Base-by-base conservation (phyloP, 1,139 yeast species). In the Geotrichum fermentans region DNA sequence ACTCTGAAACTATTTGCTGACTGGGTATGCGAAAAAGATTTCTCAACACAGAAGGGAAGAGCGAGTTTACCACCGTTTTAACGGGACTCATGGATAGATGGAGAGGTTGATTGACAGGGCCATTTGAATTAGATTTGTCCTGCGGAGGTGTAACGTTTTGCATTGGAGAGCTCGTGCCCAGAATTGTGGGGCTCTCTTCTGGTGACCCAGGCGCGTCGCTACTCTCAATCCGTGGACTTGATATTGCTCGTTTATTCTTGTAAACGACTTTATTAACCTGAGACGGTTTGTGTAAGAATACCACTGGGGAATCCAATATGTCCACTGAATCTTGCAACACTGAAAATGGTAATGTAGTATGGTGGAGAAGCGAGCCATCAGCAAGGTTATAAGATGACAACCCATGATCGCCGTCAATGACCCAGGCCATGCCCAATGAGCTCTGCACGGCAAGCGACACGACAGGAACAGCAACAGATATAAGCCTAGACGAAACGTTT, bases 301-400 rank as follows among this genome's bases (percentile, higher is more conserved):
- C 50, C 16, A 51, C 49, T 0, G 53, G 51, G 2, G 53, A 51
- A 24, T 47, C 51, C 17, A 47, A 40, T 21, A 50, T 50, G 10
- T 46, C 35, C 11, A 42, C 18, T 3, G 47, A 35, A 13, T 43
- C 47, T 13, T 18, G 43, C 33, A 35, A 11, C 36, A 36, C 46
- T 7, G 30, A 26, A 30, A 44, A 51, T 11, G 47, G 49, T 5
- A 47, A 45, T 5, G 14, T 16, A 24, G 24, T 26, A n/a, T 41
- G 16, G 16, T 26, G 33, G n/a, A 38, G 5, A 10, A 22, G 42
- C 7, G 40, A 24, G 14, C 48, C 49, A 24, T 48, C 54, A 17
- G 48, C 18, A 1, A 51, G 29, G 26, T 46, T 46, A 30, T 34
- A 45, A 11, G 40, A 24, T 10, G 40, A 10, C n/a, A 51, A 35